phyloP scores from a whole-genome alignment of 2,329 filamentous ascomycete genomes.

The Knufia fluminis region DNA sequence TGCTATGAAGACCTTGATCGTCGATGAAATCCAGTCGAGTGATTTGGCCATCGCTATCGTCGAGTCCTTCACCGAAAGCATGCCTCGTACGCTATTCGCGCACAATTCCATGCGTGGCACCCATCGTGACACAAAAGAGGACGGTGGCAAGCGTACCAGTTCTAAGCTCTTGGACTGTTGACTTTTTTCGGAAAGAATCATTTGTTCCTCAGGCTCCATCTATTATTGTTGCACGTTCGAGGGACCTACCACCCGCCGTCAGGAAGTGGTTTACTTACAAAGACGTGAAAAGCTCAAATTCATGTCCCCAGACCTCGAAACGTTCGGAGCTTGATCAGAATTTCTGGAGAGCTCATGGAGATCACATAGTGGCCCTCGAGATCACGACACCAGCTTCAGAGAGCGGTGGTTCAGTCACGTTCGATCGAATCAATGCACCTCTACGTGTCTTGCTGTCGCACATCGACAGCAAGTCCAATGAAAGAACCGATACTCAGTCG shows the following conservation, averaged over 20 bases:
- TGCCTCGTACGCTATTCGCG: background rate
- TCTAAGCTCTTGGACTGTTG: conserved; percentile 25
- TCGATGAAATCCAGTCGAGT: no score
- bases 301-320: conserved; percentile 10
- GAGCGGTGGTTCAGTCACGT: conserved; percentile 23
- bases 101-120: background rate
- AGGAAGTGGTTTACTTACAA: conserved; percentile 50
- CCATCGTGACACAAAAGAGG: background rate
- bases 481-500: conserved; percentile 12
- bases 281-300: conserved; percentile 21
- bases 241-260: conserved; percentile 45
- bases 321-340: conserved; percentile 14
- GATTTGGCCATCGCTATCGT: no score
- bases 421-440: conserved; percentile 40
- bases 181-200: conserved; percentile 44
- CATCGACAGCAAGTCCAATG: conserved; percentile 26
- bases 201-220: conserved; percentile 45
- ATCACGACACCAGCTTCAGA: conserved; percentile 24
- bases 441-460: conserved; percentile 56
- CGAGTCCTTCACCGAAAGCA: no score
- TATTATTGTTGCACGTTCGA: conserved; percentile 39
- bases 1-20: no score
- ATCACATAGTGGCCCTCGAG: conserved; percentile 51
- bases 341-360: conserved; percentile 32
- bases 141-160: background rate